phyloP scores from a whole-genome alignment of 345 rosid genomes.

The Syzygium grande region DNA sequence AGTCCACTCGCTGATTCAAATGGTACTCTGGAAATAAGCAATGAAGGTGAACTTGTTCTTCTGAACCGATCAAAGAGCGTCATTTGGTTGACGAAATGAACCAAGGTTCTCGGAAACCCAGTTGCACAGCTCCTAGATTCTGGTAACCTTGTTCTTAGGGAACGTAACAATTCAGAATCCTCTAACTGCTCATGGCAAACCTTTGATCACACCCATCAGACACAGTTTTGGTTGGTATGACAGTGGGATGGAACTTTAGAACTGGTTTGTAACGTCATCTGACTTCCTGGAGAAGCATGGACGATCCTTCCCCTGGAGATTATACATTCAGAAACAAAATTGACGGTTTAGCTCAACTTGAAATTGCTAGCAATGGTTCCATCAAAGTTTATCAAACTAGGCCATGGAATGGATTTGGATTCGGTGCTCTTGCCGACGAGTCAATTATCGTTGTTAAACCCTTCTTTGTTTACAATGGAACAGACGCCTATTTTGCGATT shows the following conservation, averaged over 20 bases:
- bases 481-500: slow-evolving; percentile 6
- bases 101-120: slow-evolving; percentile 1
- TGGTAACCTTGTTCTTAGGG: slow-evolving; percentile 23
- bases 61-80: neutral
- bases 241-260: slow-evolving; percentile 3
- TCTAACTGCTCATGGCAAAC: slow-evolving; percentile 22
- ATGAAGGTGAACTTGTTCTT: slow-evolving; percentile 5
- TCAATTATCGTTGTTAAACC: neutral
- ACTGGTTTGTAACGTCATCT: neutral
- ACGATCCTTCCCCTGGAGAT: slow-evolving; percentile 21
- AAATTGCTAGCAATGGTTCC: slow-evolving; percentile 4
- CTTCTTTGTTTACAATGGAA: neutral
- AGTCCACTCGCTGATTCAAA: slow-evolving; percentile 6
- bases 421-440: slow-evolving; percentile 5
- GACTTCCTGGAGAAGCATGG: slow-evolving; percentile 3
- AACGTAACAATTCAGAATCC: neutral
- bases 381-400: neutral
- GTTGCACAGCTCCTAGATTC: slow-evolving; percentile 21
- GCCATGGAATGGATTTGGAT: slow-evolving; percentile 27
- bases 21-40: slow-evolving; percentile 8
- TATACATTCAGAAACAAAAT: neutral
- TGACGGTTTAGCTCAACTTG: slow-evolving; percentile 1
- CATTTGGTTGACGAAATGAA: slow-evolving; percentile 11
- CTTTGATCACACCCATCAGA: slow-evolving; percentile 22
- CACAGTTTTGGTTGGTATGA: slow-evolving; percentile 21